phyloP scores from a whole-genome alignment of 257 asterid species.

The Solanum infundibuliforme region DNA sequence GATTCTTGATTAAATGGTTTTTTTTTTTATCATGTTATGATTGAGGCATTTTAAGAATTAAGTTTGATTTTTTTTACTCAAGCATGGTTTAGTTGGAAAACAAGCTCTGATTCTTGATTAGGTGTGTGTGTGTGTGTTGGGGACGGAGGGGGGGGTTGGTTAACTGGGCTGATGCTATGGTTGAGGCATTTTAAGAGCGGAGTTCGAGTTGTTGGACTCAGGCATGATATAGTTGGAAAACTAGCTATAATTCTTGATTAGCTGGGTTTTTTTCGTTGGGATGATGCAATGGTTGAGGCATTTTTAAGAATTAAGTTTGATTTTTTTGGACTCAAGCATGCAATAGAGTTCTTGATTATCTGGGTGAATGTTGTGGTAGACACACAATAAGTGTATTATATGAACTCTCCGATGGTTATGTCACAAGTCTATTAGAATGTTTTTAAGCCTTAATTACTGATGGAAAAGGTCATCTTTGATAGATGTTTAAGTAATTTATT shows the following conservation, averaged over 20 bases:
- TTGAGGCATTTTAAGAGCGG: background rate
- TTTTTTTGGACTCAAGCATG: background rate
- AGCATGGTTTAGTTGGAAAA: background rate
- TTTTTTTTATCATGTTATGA: background rate
- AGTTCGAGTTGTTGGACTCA: background rate
- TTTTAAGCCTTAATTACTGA: background rate
- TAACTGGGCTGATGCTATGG: background rate
- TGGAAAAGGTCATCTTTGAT: background rate
- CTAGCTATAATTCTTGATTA: background rate
- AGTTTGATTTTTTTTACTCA: background rate
- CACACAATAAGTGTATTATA: background rate
- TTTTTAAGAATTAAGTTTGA: background rate
- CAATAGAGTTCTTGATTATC: background rate
- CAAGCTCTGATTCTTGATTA: background rate
- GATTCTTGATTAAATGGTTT: background rate
- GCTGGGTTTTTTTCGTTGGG: background rate
- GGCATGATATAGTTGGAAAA: background rate
- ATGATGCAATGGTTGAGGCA: background rate
- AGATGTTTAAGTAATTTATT: background rate
- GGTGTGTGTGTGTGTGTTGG: too few species aligned
- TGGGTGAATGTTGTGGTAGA: background rate
- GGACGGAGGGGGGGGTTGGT: background rate
- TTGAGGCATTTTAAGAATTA: background rate
- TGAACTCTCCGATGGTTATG: background rate
- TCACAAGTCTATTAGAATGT: background rate